phyloP scores from a whole-genome alignment of 108 stramenopile species.

The Craspedostauros australis region DNA sequence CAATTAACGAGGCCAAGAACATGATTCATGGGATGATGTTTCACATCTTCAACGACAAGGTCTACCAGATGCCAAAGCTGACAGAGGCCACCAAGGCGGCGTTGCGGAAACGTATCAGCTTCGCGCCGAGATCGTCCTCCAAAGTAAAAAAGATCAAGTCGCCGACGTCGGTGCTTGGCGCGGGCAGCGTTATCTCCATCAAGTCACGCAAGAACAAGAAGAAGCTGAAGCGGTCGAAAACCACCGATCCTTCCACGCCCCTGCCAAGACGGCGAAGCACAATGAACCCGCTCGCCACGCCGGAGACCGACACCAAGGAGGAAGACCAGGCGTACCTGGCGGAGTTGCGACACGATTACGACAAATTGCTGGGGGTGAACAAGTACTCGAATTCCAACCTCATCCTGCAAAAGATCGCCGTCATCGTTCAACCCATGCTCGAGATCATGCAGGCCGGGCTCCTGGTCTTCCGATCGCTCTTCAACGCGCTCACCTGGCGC shows the following conservation, averaged over 20 bases:
- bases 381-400: constrained; percentile 24
- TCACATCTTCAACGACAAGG: constrained; percentile 21
- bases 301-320: too few relatives aligned
- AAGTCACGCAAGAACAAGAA: constrained; percentile 3
- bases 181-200: neutral
- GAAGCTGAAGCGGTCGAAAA: too few relatives aligned
- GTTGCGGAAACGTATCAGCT: too few relatives aligned
- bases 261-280: too few relatives aligned
- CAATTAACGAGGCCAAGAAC: constrained; percentile 10
- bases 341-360: too few relatives aligned
- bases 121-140: too few relatives aligned
- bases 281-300: too few relatives aligned
- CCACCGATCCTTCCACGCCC: too few relatives aligned
- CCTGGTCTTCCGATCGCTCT: constrained; percentile 19
- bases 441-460: constrained; percentile 7
- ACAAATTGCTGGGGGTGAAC: constrained; percentile 14
- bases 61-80: constrained; percentile 16
- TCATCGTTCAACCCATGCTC: constrained; percentile 7
- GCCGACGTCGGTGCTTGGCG: constrained; percentile 1
- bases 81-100: too few relatives aligned
- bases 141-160: too few relatives aligned
- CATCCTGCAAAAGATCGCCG: constrained; percentile 18
- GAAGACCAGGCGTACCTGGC: too few relatives aligned
- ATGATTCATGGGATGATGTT: constrained; percentile 18
- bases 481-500: constrained; percentile 50